Evolutionary conservation across 257 asterid genomes (phyloP), one percentile per base, ranked within the genome.

Genomic region (Ophiorrhiza pumila): DNA sequence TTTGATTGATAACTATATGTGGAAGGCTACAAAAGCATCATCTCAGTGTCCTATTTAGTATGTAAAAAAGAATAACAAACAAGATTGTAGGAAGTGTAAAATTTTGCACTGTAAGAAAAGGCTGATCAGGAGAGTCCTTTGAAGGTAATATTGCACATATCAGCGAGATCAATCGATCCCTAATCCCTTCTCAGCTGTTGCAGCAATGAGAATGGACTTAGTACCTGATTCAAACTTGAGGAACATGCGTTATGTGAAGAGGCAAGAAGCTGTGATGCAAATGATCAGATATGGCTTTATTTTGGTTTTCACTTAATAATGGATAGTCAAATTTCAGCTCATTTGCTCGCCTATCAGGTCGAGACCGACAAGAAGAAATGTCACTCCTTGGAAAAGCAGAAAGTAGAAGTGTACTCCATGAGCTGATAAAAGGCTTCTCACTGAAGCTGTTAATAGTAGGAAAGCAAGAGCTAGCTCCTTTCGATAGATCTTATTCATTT

Each of bases 361-460:
- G 5, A 89, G 89, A 5, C 96, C 93, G 67, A 89, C 90, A 1
- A 89, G 89, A 22, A 87, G 81, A 55, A 89, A 89, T 4, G 91
- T 85, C 80, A 87, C 73, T 6, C 96, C 96, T 85, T 89, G 96
- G 73, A 89, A 89, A 31, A 89, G 96, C n/a, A 89, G 87, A 76
- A 85, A 89, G 86, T 87, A 89, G 61, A 89, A 89, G 49, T 89
- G 96, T 20, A 89, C 88, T 42, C 96, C 96, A 58, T 89, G 96
- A 58, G 96, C 91, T 0, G 96, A 84, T 74, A 89, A 77, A 39
- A 89, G 87, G 82, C 96, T 89, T 74, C 96, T 84, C 0, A 81
- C 75, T 4, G 96, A 81, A 60, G 96, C 96, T 0, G 91, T 89
- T 14, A 89, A 78, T 75, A 89, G 76, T 2, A 89, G 80, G 66